A percentile compares a stretch with the other conserved stretches of the same genome.
Conservation (phyloP, 371 early-diverging fungal genomes). For the Syncephalastrum sp. region DNA sequence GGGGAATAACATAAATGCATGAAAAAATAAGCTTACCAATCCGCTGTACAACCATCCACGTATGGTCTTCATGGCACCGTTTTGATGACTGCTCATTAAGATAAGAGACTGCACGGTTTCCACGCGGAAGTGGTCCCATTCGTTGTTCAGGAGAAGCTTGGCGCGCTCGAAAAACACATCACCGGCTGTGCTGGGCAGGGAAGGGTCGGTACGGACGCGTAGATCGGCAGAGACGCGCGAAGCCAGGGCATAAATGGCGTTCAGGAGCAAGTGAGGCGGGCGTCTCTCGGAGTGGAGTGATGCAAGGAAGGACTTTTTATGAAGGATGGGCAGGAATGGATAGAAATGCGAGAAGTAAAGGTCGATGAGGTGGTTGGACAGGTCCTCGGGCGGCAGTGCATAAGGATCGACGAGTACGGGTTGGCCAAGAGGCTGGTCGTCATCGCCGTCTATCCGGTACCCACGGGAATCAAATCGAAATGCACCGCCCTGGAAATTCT, state of each 20-base stretch:
- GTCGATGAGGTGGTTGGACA: slow-evolving; percentile 63
- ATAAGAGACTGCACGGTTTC: slow-evolving; percentile 44
- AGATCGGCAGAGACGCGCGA: slow-evolving; percentile 43
- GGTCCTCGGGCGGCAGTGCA: slow-evolving; percentile 59
- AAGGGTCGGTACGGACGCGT: slow-evolving; percentile 33
- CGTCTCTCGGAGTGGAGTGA: slow-evolving; percentile 20
- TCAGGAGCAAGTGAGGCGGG: slow-evolving; percentile 48
- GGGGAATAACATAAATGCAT: background rate
- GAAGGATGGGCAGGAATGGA: slow-evolving; percentile 65
- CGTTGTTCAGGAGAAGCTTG: slow-evolving; percentile 34
- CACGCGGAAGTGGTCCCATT: slow-evolving; percentile 41
- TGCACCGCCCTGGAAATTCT: slow-evolving; percentile 31
- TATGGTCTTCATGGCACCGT: slow-evolving; percentile 43
- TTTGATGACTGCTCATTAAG: slow-evolving; percentile 48
- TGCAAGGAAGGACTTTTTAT: slow-evolving; percentile 64
- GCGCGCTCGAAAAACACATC: slow-evolving; percentile 50
- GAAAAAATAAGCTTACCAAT: slow-evolving; percentile 28
- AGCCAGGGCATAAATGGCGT: slow-evolving; percentile 46
- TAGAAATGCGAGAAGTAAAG: slow-evolving; percentile 68
- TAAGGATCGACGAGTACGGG: slow-evolving; percentile 25
- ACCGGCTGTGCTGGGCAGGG: slow-evolving; percentile 42
- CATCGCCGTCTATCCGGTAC: slow-evolving; percentile 6
- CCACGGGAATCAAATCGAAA: slow-evolving; percentile 37
- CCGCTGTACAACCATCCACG: slow-evolving; percentile 52
- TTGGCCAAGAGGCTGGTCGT: slow-evolving; percentile 3